These are phyloP conservation scores for Mycena rebaudengoi DNA, from an alignment of 768 basidiomycete genomes.

Conservation along the genomic window DNA sequence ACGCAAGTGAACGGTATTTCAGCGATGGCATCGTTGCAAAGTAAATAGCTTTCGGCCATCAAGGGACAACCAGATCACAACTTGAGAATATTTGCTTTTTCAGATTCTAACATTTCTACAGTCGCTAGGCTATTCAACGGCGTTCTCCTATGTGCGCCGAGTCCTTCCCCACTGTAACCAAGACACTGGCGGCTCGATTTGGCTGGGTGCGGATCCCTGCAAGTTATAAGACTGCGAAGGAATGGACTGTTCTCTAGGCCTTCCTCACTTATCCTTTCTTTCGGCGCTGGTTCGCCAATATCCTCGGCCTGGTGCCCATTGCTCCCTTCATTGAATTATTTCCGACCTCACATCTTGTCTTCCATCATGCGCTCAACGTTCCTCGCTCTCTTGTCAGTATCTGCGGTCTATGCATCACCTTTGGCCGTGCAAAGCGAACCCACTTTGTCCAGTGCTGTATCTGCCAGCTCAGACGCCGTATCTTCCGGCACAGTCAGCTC, in stretches of 20 bases:
- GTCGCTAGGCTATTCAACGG: no score
- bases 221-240: background rate
- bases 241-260: background rate
- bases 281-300: constrained; percentile 1
- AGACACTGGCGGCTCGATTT: background rate
- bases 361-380: background rate
- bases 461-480: background rate
- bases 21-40: no score
- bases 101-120: no score
- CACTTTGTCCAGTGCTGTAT: background rate
- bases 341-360: no score
- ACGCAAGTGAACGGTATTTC: no score
- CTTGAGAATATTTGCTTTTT: no score
- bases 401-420: background rate
- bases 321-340: background rate
- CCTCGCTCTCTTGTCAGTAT: background rate
- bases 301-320: background rate
- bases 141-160: constrained; percentile 26
- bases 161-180: background rate
- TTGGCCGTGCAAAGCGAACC: background rate
- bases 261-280: background rate
- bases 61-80: no score
- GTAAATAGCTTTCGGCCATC: no score
- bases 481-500: background rate
- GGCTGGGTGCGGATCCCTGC: background rate